phyloP scores from a whole-genome alignment of 192 early-diverging fungal genomes.

The Linnemannia zychae region DNA sequence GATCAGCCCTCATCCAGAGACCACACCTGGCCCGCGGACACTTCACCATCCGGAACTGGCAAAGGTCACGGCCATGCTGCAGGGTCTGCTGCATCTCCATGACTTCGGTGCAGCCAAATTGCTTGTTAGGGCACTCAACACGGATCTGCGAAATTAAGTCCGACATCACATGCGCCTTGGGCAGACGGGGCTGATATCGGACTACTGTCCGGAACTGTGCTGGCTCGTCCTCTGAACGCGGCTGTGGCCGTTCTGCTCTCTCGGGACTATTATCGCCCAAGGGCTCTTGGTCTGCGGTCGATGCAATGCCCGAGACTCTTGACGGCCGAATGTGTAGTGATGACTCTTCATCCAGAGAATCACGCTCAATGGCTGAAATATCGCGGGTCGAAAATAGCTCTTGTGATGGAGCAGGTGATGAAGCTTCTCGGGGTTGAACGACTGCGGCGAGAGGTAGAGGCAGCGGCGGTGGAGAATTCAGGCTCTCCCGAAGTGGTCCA shows the following conservation, averaged over 20 bases:
- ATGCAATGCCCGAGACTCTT: not conserved
- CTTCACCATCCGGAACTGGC: slow-evolving; percentile 36
- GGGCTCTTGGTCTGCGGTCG: not conserved
- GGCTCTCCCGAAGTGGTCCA: slow-evolving; percentile 9
- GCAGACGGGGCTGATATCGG: slow-evolving; percentile 45
- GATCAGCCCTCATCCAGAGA: slow-evolving; percentile 48
- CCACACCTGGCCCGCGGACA: slow-evolving; percentile 42
- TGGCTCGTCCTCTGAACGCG: not conserved
- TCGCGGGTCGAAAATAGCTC: not conserved
- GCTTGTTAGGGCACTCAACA: slow-evolving; percentile 40
- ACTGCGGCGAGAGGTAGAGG: slow-evolving; percentile 27
- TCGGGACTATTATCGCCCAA: not conserved
- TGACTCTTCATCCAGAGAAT: not conserved
- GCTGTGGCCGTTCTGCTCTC: not conserved
- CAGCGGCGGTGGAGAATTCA: slow-evolving; percentile 36
- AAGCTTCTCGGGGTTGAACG: not conserved
- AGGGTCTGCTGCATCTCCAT: slow-evolving; percentile 42
- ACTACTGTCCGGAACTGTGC: slow-evolving; percentile 42
- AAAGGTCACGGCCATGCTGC: slow-evolving; percentile 41
- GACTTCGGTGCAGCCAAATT: slow-evolving; percentile 28
- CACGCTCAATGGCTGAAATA: not conserved
- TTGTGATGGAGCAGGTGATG: not conserved
- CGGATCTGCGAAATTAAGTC: slow-evolving; percentile 50
- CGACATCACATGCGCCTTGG: slow-evolving; percentile 57
- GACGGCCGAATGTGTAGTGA: not conserved